Base-by-base conservation (phyloP, 2,329 filamentous ascomycete genomes). In the Paramyrothecium sp. region DNA sequence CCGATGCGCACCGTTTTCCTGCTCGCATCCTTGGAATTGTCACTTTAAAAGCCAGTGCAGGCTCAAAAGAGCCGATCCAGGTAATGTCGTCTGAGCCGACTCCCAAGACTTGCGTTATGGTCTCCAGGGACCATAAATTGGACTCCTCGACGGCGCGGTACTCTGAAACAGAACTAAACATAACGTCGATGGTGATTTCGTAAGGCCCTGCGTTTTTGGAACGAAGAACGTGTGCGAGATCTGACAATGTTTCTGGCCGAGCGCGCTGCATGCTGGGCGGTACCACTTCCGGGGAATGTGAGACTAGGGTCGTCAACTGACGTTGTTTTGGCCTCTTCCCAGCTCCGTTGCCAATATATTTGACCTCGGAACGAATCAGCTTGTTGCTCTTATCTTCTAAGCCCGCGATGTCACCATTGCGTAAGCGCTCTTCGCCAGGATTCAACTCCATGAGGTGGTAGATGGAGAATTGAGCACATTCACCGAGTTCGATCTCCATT, bases 181-280 rank as follows among this genome's bases (percentile, higher is more conserved):
- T 78, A 38, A 81, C 71, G 56, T 84, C 81, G 23, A 83, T 72
- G 0, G 81, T 83, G 26, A 83, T 70, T 59, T 83, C 79, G 57
- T 73, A 84, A 1, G 65, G 65, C 0, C 65, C 65, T 0, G 65
- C 70, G 49, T 82, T 83, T 62, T 83, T 84, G 16, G 77, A 79
- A 0, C 81, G 73, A 1, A 82, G 61, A 2, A 80, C 70, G 2
- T 67, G 69, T 0, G 77, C 74, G 3, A 81, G 51, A 26, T 78
- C 74, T 0, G 70, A 60, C 8, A 67, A 41, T 0, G 53, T 65
- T 16, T 56, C 34, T 3, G 58, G 59, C 0, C 53, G 33, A 2
- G 46, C n/a, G 38, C 13, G 5, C 38, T 44, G 38, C 13, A 7
- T 44, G 38, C 5, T 17, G n/a, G 38, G 13, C 13, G 38, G 13